Evolutionary conservation across 2,329 filamentous ascomycete genomes (phyloP), one percentile per base, ranked within the genome.

Genomic region (Aspergillus cejpii): DNA sequence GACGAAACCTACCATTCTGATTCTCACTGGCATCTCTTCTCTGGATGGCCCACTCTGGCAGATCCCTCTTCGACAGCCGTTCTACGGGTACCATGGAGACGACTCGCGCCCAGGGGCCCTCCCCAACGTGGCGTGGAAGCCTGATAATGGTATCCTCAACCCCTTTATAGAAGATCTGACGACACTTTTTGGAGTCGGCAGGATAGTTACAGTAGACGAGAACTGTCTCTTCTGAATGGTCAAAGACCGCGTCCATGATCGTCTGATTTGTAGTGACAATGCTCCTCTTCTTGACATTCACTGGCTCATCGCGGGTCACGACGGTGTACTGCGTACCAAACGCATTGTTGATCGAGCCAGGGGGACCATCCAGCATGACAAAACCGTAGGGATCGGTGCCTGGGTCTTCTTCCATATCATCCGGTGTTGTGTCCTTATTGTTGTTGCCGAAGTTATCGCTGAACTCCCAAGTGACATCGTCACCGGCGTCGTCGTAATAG

Each of bases 351-450:
- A 65, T 51, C 8, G 59, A 50, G n/a, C 51, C 61, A 19, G 48
- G 36, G 4, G 51, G 48, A 0, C 62, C 61, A 43, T 65, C 48
- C 5, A 65, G 50, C 57, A 63, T 63, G 10, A 65, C 41, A 37
- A 64, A 62, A 4, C 60, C 60, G 44, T 61, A 63, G 1, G 62
- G 42, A 44, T 65, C 61, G 5, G 28, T 43, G 12, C 58, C 61
- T 26, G 50, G 37, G 34, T 48, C 47, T 26, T 55, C 55, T 28
- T 46, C 48, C 12, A 41, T 14, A 26, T 15, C 17, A 4, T 38
- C 28, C 6, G 23, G 38, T 11, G 27, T 12, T 12, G 23, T 37
- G 33, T 60, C 56, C 6, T 37, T n/a, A 27, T 58, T 44, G 43
- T 61, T 60, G 47, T 61, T 55, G 5, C 40, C 41, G 15, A 40